Conservation (phyloP, 495 filamentous ascomycete genomes). For the Penicillium egyptiacum region DNA sequence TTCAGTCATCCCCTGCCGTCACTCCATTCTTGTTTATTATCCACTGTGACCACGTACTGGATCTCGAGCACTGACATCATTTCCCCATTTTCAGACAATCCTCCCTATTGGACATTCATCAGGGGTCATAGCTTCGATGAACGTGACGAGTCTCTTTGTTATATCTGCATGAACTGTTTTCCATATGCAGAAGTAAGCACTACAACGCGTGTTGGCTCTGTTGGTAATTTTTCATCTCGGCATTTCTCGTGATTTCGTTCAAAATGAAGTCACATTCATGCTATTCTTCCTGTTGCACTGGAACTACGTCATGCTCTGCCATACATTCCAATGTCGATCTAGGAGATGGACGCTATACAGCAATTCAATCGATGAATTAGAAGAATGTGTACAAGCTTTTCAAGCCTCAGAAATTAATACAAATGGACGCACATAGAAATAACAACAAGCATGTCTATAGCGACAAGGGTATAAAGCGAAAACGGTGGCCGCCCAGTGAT, state of each 20-base stretch:
- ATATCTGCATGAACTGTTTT: slow-evolving; percentile 1
- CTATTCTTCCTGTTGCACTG: not conserved
- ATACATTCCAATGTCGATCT: not conserved
- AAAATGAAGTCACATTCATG: not conserved
- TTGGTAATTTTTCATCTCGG: not conserved
- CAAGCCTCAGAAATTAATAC: not conserved
- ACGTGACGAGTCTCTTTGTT: slow-evolving; percentile 9
- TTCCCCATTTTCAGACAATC: not conserved
- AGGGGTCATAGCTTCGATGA: slow-evolving; percentile 1
- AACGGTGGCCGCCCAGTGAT: slow-evolving; percentile 1
- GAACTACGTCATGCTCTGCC: not conserved
- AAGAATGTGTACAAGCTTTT: not conserved
- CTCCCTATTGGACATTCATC: not conserved
- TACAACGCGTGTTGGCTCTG: not conserved
- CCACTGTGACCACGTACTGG: not conserved
- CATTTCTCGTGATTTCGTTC: not conserved
- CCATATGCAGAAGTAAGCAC: not conserved
- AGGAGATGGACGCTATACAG: not conserved
- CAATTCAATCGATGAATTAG: not conserved
- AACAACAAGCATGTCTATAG: slow-evolving; percentile 1
- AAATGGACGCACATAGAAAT: not conserved
- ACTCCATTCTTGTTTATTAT: not conserved
- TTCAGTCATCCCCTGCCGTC: not conserved
- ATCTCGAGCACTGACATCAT: not conserved
- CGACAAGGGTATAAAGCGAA: slow-evolving; percentile 12